Evolutionary conservation across 2,329 filamentous ascomycete species (phyloP), one percentile per base, ranked within the genome.

Genomic region (Lasiodiplodia citricola): DNA sequence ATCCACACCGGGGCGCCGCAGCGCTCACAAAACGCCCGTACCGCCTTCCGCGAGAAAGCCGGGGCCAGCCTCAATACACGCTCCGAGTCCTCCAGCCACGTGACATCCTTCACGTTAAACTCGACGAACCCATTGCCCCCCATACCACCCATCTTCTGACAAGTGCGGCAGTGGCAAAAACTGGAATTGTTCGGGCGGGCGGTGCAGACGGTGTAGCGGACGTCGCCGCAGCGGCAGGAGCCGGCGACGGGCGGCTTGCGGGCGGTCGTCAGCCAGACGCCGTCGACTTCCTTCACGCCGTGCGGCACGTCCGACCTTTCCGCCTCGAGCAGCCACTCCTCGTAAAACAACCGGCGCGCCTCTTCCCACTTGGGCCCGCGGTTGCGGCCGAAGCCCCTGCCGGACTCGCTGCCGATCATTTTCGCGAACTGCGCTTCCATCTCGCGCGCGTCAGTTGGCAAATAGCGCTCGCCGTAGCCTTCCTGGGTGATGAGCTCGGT

Each of bases 281-380:
- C 41, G 21, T 63, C 58, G 41, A 63, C 58, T 18, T 63, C 58
- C 58, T 51, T 51, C 10, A 63, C 58, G 25, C 58, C 58, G 11
- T 44, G 10, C 14, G 57, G 37, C 4, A n/a, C 44, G 25, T 21
- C 58, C 25, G 58, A 31, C 10, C 25, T 35, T 14, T 51, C 58
- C 2, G 58, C 58, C n/a, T 63, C 58, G 1, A 63, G 38, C 25
- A 37, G 8, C 62, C 62, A 66, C 31, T 66, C 62, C n/a, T 66
- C 62, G 50, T 28, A 55, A 37, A 66, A 66, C 8, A 54, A 8
- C 25, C 44, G 28, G 16, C 62, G 62, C 5, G 62, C 62, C 28
- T 66, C 62, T 7, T 63, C 58, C 58, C 58, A 63, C 58, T 63
- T 63, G 23, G 58, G 58, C 5, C 58, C 58, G 11, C 58, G 58